phyloP scores from a whole-genome alignment of 768 basidiomycete genomes.

The Amanita jacksonii region DNA sequence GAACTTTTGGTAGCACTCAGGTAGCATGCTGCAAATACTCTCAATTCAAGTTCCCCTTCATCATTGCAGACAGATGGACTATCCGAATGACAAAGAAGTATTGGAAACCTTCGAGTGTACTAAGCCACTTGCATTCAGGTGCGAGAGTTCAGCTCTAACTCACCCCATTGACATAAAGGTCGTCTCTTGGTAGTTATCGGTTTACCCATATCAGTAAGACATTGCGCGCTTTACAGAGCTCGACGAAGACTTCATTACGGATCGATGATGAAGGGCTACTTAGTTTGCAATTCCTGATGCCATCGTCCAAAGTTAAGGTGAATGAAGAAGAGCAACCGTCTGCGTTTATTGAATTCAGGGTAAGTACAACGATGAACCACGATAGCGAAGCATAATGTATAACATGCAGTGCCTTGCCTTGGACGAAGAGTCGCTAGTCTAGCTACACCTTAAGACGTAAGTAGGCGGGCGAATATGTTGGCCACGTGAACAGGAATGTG shows the following conservation, averaged over 20 bases:
- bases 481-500: not conserved
- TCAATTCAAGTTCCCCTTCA: too few relatives aligned
- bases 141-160: slow-evolving; percentile 7
- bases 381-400: not conserved
- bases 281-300: slow-evolving; percentile 87
- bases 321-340: slow-evolving; percentile 30
- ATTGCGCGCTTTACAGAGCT: slow-evolving; percentile 67
- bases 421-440: not conserved
- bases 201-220: slow-evolving; percentile 69
- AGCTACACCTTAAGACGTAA: not conserved
- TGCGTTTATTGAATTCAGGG: slow-evolving; percentile 85
- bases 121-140: slow-evolving; percentile 64
- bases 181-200: slow-evolving; percentile 53
- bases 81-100: slow-evolving; percentile 86
- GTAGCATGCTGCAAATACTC: slow-evolving; percentile 23
- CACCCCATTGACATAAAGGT: not conserved
- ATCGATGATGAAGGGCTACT: slow-evolving; percentile 78
- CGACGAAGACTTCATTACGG: slow-evolving; percentile 81
- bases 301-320: slow-evolving; percentile 34
- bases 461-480: too few relatives aligned
- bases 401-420: slow-evolving; percentile 6
- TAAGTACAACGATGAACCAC: slow-evolving; percentile 26
- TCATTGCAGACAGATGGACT: slow-evolving; percentile 94
- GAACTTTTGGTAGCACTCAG: slow-evolving; percentile 81
- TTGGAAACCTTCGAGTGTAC: slow-evolving; percentile 85